Evolutionary conservation across 164 flowering plant genomes (phyloP).

Genomic region (Annona squamosa): DNA sequence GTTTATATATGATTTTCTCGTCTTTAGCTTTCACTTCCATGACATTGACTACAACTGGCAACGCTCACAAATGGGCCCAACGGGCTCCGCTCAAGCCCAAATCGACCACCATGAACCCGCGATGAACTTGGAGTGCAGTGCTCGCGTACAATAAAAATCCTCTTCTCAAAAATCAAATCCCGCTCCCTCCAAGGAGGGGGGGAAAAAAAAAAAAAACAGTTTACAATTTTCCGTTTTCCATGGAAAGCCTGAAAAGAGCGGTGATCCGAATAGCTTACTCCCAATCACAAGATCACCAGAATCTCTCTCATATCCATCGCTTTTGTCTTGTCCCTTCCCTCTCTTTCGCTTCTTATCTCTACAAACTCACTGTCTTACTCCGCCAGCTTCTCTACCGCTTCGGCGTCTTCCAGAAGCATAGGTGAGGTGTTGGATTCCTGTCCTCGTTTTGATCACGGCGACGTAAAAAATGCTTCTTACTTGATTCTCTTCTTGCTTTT

Average conservation of each 20-base stretch:
- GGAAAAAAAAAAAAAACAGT: not conserved
- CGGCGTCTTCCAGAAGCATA: constrained; percentile 34
- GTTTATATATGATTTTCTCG: too few species aligned
- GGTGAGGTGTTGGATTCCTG: constrained; percentile 24
- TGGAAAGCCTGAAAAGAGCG: constrained; percentile 42
- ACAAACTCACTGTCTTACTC: constrained; percentile 37
- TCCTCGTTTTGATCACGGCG: not conserved
- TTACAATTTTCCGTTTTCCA: not conserved
- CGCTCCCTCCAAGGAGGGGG: too few species aligned
- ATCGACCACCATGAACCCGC: too few species aligned
- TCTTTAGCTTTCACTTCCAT: too few species aligned
- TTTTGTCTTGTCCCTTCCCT: constrained; percentile 51
- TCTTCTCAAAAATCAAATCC: too few species aligned
- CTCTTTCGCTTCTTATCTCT: constrained; percentile 50
- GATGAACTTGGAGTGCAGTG: too few species aligned
- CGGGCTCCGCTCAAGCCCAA: too few species aligned
- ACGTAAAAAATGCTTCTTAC: not conserved
- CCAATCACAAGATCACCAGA: constrained; percentile 18
- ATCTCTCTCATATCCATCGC: constrained; percentile 32
- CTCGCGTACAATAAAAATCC: too few species aligned
- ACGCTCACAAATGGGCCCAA: too few species aligned
- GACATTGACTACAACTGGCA: too few species aligned
- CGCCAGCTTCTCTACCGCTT: constrained; percentile 42
- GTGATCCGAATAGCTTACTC: constrained; percentile 55
- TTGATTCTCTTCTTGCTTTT: not conserved